These are phyloP conservation scores for Medicago truncatula DNA, from an alignment of 306 rosid species.

Conservation along the genomic window DNA sequence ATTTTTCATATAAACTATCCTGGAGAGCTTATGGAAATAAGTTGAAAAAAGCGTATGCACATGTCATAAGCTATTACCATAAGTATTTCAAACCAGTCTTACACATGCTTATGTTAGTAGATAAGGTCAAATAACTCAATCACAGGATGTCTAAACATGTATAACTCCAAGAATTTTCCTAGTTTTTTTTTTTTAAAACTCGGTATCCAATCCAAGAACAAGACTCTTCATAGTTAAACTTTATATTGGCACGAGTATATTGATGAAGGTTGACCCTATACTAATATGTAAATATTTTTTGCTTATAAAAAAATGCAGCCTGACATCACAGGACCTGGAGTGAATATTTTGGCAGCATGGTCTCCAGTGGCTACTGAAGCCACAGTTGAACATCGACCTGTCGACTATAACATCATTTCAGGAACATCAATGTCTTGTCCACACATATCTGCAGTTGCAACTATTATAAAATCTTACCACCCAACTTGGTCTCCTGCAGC, in stretches of 20 bases:
- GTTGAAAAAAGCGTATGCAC: background rate
- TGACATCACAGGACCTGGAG: slow-evolving; percentile 68
- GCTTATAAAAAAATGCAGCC: slow-evolving; percentile 57
- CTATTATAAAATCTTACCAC: slow-evolving; percentile 54
- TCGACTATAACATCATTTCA: slow-evolving; percentile 64
- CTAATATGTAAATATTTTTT: background rate
- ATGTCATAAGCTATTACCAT: too few relatives aligned
- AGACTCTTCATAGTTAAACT: slow-evolving; percentile 18
- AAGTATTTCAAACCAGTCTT: too few relatives aligned
- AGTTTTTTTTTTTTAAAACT: too few relatives aligned
- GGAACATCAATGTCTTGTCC: slow-evolving; percentile 80
- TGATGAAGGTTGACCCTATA: background rate
- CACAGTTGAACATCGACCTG: slow-evolving; percentile 54
- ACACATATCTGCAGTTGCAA: slow-evolving; percentile 66
- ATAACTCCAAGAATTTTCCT: background rate
- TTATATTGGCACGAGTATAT: background rate
- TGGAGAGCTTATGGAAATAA: background rate
- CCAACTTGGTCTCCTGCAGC: slow-evolving; percentile 75
- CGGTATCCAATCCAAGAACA: too few relatives aligned
- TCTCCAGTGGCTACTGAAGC: slow-evolving; percentile 58
- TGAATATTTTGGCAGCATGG: slow-evolving; percentile 81
- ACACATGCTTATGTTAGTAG: background rate
- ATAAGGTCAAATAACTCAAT: background rate
- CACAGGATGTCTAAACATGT: background rate
- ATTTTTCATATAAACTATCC: too few relatives aligned